phyloP scores from a whole-genome alignment of 495 filamentous ascomycete genomes.

The Clavariopsis aquatica region DNA sequence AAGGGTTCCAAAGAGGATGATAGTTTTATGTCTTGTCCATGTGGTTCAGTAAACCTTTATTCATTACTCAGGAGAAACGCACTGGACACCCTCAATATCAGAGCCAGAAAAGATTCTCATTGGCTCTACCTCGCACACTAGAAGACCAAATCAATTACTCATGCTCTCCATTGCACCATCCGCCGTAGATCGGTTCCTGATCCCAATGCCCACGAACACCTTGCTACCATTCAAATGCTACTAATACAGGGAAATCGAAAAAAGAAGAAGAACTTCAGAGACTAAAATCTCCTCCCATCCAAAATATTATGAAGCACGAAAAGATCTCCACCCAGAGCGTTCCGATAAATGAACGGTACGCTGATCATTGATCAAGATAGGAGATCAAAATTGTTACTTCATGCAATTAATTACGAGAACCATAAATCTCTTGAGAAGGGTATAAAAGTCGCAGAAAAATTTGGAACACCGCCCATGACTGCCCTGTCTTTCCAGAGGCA shows the following conservation, averaged over 20 bases:
- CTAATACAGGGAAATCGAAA: neutral
- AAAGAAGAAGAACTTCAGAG: neutral
- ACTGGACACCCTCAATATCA: neutral
- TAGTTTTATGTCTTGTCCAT: no score
- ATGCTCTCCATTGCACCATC: neutral
- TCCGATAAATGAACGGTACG: neutral
- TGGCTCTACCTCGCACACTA: neutral
- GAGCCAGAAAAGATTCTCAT: slow-evolving; percentile 4
- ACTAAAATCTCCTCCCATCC: neutral
- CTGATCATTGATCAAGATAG: no score
- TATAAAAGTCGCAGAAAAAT: slow-evolving; percentile 1
- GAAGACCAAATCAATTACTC: neutral
- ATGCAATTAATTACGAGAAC: neutral
- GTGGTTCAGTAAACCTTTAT: no score
- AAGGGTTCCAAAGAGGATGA: no score
- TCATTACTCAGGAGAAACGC: no score
- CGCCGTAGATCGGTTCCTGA: neutral
- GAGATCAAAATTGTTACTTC: neutral
- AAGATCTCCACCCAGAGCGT: neutral
- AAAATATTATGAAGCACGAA: neutral
- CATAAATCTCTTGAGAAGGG: neutral
- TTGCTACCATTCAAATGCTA: slow-evolving; percentile 1
- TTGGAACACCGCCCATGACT: neutral
- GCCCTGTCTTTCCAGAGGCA: neutral
- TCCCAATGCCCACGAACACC: slow-evolving; percentile 7